A percentile compares a stretch with the other conserved stretches of the same genome.
Evolutionary conservation across 2,329 filamentous ascomycete genomes (phyloP).

Genomic region (Cladorrhinum sp.): DNA sequence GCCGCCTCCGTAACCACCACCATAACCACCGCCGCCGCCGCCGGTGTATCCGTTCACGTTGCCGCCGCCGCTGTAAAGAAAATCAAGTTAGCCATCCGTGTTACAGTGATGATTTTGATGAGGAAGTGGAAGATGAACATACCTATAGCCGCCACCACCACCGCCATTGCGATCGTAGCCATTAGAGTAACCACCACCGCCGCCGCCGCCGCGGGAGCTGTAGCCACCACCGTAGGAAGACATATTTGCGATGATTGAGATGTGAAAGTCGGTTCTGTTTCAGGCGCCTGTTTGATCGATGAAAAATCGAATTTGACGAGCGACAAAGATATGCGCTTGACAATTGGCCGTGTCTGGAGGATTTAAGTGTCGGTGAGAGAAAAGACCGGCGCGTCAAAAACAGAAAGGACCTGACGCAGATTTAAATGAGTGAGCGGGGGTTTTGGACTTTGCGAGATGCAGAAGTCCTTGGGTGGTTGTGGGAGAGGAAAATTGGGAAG

Average conservation of each 20-base stretch:
- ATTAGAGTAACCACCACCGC: conserved; percentile 50
- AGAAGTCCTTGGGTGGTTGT: conserved; percentile 16
- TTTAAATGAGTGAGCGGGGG: conserved; percentile 24
- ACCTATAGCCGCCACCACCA: conserved; percentile 22
- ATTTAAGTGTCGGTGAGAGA: background rate
- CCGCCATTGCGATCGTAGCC: conserved; percentile 45
- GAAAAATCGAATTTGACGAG: background rate
- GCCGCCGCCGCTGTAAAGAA: conserved; percentile 33
- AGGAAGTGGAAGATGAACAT: conserved; percentile 13
- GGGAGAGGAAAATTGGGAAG: conserved; percentile 20
- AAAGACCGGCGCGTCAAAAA: conserved; percentile 3
- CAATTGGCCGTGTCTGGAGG: background rate
- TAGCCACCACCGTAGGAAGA: conserved; percentile 34
- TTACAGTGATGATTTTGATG: background rate
- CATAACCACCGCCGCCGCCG: conserved; percentile 36
- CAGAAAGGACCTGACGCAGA: conserved; percentile 8
- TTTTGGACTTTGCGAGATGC: conserved; percentile 24
- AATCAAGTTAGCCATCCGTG: conserved; percentile 17
- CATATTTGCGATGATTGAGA: conserved; percentile 20
- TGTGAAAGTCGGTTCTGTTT: conserved; percentile 2
- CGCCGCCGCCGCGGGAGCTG: conserved; percentile 42
- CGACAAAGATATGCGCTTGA: background rate
- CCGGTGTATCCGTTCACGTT: conserved; percentile 33
- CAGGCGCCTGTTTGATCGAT: background rate
- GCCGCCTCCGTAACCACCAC: conserved; percentile 42